Conservation (phyloP, 140 eudicot genomes). For the Ambrosia hybrid region DNA sequence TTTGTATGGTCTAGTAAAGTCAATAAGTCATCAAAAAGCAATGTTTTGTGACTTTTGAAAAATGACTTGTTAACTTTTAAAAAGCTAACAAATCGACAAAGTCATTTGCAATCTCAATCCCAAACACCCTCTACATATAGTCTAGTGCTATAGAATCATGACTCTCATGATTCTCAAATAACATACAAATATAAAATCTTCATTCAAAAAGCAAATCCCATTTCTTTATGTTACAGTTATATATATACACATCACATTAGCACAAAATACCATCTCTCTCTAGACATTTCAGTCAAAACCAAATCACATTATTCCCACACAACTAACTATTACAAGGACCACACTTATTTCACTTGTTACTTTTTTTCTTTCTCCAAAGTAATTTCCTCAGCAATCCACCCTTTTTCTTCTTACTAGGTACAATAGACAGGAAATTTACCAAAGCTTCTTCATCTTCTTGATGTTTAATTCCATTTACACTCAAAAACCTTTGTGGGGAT, state of each 20-base stretch:
- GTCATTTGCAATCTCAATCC: no score
- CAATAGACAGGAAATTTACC: conserved; percentile 56
- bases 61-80: no score
- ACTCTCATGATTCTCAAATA: neutral
- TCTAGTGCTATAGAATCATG: neutral
- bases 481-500: conserved; percentile 29
- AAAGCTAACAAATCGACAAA: no score
- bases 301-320: conserved; percentile 40
- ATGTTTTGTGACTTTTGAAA: no score
- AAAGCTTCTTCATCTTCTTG: conserved; percentile 41
- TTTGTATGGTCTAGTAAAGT: neutral
- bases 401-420: conserved; percentile 55
- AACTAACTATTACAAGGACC: conserved; percentile 10
- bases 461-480: conserved; percentile 35
- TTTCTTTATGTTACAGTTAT: conserved; percentile 36
- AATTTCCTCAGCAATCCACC: conserved; percentile 51
- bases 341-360: conserved; percentile 35
- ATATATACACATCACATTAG: conserved; percentile 27
- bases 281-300: conserved; percentile 20
- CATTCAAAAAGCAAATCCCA: conserved; percentile 20
- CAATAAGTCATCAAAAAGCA: no score
- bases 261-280: conserved; percentile 25
- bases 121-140: no score
- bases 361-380: conserved; percentile 57
- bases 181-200: no score